Base-by-base conservation (phyloP, 1,139 yeast species). In the Arxiozyma slooffiae region DNA sequence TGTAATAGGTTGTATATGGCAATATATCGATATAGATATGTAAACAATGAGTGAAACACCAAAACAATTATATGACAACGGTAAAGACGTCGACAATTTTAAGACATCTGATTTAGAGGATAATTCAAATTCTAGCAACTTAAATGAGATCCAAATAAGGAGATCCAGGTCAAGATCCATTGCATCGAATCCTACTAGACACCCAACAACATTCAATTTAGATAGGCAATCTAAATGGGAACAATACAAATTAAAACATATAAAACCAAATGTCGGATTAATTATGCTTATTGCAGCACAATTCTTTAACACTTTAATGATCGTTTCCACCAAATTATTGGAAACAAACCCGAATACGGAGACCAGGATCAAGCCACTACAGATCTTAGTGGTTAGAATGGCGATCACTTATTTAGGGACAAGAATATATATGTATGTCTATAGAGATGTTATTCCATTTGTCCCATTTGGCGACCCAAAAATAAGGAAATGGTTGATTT, bases 361-460 rank as follows among this genome's bases (percentile, higher is more conserved):
- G 20, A 53, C 53, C 16, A 48, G 49, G 39, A 76, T 86, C 56
- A 82, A 84, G 60, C 94, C 96, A 1, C 68, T 85, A 39, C 95
- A 87, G 66, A 83, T 87, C 49, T 71, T 89, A 44, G 78, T 85
- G 60, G 80, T 78, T 6, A 75, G 97, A 50, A 88, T 87, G 96
- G 53, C 71, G 36, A 76, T 87, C 52, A 89, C 96, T 0, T 78
- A 79, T 55, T 51, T 71, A 1, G 77, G 82, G 37, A 80, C 89
- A 54, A 57, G 80, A 45, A 53, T 70, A 1, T 82, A 80, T 60
- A 80, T 81, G 81, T 67, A 63, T 41, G 54, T 73, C 46, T 75
- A 78, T 47, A 71, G 60, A 42, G 55, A 56, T 52, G 63, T 70
- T 63, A 63, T 81, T 2, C 80, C 79, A 0, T 75, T 82, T 55